Percentiles rank a stretch among this genome's conserved stretches.
Conservation (phyloP, 2,329 filamentous ascomycete species). For the Claviceps pazoutovae region DNA sequence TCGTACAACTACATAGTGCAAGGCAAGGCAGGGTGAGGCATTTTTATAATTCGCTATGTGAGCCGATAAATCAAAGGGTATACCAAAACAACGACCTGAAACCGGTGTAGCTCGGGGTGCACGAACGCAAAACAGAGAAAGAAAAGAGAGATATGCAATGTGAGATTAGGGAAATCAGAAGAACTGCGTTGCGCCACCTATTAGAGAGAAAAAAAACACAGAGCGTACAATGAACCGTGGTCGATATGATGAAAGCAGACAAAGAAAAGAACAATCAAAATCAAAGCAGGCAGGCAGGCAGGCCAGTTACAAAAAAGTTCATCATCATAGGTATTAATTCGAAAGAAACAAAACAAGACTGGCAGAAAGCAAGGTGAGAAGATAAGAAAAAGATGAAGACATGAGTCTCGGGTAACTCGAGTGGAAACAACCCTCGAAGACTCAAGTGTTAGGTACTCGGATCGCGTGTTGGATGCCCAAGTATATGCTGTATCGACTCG, state of each 20-base stretch:
- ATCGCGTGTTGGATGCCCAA: slow-evolving; percentile 4
- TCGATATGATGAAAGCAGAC: not conserved
- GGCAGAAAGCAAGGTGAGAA: slow-evolving; percentile 2
- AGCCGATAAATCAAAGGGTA: slow-evolving; percentile 12
- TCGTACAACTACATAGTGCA: not conserved
- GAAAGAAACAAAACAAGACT: not conserved
- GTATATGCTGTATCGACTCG: slow-evolving; percentile 1
- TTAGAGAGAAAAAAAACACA: not conserved
- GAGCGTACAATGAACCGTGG: not conserved
- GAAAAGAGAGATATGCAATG: not conserved
- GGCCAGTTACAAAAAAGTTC: not conserved
- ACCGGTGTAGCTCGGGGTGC: not conserved
- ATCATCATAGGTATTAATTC: slow-evolving; percentile 2
- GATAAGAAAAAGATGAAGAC: not conserved
- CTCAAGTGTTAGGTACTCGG: too few relatives aligned
- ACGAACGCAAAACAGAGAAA: not conserved
- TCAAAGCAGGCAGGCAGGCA: not conserved
- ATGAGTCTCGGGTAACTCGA: not conserved
- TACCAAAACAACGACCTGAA: slow-evolving; percentile 11
- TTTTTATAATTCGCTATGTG: not conserved
- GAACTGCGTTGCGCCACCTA: not conserved
- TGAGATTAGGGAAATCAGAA: not conserved
- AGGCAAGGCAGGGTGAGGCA: not conserved
- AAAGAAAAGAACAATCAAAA: not conserved
- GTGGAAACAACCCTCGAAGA: not conserved